Conservation (phyloP, 2,329 filamentous ascomycete genomes). For the Didymella segeticola region DNA sequence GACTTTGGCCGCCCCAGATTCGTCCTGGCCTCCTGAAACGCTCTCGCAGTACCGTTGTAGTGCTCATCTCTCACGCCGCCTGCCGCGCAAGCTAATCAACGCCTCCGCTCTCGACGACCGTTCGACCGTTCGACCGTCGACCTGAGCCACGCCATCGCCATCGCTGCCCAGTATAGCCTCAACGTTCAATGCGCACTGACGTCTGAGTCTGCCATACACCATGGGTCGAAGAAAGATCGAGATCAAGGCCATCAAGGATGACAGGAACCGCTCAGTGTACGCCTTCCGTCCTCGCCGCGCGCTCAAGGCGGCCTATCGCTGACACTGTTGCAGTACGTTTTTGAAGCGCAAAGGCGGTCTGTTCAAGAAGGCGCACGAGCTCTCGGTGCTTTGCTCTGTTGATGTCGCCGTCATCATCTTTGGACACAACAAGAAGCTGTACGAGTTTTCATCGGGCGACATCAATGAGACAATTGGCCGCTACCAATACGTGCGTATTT, state of each 20-base stretch:
- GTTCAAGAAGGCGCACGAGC: slow-evolving; percentile 99
- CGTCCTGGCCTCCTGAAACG: slow-evolving; percentile 36
- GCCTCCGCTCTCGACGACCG: slow-evolving; percentile 33
- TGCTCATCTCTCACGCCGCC: slow-evolving; percentile 22
- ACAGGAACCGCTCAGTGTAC: slow-evolving; percentile 96
- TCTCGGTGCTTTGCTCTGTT: slow-evolving; percentile 96
- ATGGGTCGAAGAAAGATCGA: slow-evolving; percentile 99
- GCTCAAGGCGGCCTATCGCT: slow-evolving; percentile 28
- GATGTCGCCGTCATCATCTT: slow-evolving; percentile 99
- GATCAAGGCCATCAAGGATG: slow-evolving; percentile 99
- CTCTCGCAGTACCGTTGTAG: slow-evolving; percentile 27
- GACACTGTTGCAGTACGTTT: slow-evolving; percentile 75
- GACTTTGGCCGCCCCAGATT: slow-evolving; percentile 33
- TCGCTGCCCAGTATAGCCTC: slow-evolving; percentile 15
- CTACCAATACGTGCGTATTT: slow-evolving; percentile 82
- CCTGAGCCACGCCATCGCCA: slow-evolving; percentile 26
- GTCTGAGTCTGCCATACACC: slow-evolving; percentile 29
- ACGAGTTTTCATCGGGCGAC: slow-evolving; percentile 94
- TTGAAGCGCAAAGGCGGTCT: slow-evolving; percentile 97
- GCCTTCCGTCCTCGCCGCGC: slow-evolving; percentile 46
- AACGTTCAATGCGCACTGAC: slow-evolving; percentile 39
- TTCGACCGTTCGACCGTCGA: too few relatives aligned
- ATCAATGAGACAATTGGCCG: slow-evolving; percentile 88
- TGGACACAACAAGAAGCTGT: slow-evolving; percentile 97
- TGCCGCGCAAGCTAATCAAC: slow-evolving; percentile 35